phyloP scores from a whole-genome alignment of 164 flowering plant genomes.

The Stephania yunnanensis region DNA sequence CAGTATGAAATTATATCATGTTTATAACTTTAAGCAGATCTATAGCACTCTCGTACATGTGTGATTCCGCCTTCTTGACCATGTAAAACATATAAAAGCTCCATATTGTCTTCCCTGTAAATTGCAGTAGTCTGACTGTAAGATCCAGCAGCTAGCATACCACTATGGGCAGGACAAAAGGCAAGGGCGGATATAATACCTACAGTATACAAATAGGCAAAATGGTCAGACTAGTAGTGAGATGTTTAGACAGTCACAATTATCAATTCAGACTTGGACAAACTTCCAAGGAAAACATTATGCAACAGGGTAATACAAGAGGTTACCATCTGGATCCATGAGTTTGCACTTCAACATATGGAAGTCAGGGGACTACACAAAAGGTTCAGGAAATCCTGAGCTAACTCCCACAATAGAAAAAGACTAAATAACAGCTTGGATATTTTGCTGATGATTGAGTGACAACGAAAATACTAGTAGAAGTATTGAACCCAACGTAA shows the following conservation, averaged over 20 bases:
- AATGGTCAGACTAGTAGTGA: not conserved
- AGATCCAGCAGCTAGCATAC: slow-evolving; percentile 87
- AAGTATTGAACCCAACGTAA: no score
- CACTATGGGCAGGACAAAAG: slow-evolving; percentile 65
- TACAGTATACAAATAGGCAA: slow-evolving; percentile 17
- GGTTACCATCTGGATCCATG: no score
- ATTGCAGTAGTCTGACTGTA: slow-evolving; percentile 82
- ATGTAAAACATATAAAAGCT: slow-evolving; percentile 76
- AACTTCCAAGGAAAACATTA: no score
- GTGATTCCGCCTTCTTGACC: slow-evolving; percentile 98
- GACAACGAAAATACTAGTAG: no score
- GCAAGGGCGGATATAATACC: slow-evolving; percentile 86
- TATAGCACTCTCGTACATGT: slow-evolving; percentile 50
- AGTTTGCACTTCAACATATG: no score
- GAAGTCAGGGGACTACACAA: not conserved
- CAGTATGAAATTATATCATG: not conserved
- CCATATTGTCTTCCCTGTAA: slow-evolving; percentile 87
- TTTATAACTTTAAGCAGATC: not conserved
- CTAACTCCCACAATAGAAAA: not conserved
- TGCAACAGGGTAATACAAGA: no score
- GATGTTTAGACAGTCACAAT: no score
- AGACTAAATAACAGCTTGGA: not conserved
- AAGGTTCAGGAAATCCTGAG: not conserved
- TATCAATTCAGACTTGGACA: no score
- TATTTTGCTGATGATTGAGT: no score